A percentile compares a stretch with the other conserved stretches of the same genome.
phyloP scores from a whole-genome alignment of 2,329 filamentous ascomycete species.

The Alternaria incomplexa region DNA sequence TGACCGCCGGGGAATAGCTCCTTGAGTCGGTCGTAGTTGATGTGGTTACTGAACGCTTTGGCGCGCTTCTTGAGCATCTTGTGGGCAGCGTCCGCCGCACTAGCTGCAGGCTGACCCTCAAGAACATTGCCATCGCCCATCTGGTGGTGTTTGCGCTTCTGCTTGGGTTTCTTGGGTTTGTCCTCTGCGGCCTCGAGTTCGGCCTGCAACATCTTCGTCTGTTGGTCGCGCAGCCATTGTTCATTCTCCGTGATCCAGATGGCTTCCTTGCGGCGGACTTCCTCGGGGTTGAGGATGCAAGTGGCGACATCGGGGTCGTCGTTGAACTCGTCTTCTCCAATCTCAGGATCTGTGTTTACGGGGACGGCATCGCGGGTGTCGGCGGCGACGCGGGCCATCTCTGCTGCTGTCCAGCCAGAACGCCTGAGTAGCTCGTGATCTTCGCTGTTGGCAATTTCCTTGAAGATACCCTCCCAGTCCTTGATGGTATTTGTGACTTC shows the following conservation, averaged over 20 bases:
- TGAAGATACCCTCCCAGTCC: constrained; percentile 39
- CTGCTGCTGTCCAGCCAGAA: constrained; percentile 35
- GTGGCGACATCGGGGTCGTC: constrained; percentile 86
- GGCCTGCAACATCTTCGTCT: constrained; percentile 79
- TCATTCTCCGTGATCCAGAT: constrained; percentile 97
- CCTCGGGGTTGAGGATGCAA: constrained; percentile 75
- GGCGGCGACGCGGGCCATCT: constrained; percentile 33
- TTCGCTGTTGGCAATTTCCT: constrained; percentile 36
- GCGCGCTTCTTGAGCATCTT: constrained; percentile 56
- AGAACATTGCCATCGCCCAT: constrained; percentile 52
- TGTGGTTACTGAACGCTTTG: constrained; percentile 50
- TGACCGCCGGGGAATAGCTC: constrained; percentile 45
- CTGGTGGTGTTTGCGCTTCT: constrained; percentile 45
- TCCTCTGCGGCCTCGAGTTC: constrained; percentile 65
- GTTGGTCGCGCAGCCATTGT: constrained; percentile 86
- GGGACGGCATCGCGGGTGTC: constrained; percentile 26
- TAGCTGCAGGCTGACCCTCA: constrained; percentile 50
- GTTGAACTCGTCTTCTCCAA: constrained; percentile 82
- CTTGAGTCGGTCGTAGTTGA: constrained; percentile 56
- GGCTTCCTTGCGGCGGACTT: constrained; percentile 82
- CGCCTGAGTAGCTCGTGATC: constrained; percentile 36
- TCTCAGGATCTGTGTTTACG: constrained; percentile 56
- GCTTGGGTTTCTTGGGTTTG: constrained; percentile 57
- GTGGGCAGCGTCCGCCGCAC: constrained; percentile 53
- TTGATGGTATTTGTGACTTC: constrained; percentile 50